These are phyloP conservation scores for Botrytis fabae DNA, from an alignment of 2,329 filamentous ascomycete species.

Conservation along the genomic window DNA sequence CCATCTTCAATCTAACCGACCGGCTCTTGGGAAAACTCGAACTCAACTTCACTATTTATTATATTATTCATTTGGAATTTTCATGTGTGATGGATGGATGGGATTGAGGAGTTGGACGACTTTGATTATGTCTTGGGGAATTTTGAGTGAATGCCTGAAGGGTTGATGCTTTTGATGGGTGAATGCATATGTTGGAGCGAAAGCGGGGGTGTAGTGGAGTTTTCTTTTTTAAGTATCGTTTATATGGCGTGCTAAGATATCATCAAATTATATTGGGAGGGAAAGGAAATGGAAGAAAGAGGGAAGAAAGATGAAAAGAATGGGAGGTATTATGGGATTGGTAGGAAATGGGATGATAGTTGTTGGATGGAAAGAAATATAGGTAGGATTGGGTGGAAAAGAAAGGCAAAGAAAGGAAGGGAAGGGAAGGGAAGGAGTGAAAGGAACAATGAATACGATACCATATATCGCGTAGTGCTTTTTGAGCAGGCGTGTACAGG, in stretches of 20 bases:
- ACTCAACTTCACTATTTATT: constrained; percentile 1
- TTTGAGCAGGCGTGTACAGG: not conserved
- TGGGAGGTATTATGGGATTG: not conserved
- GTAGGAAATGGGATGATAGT: not conserved
- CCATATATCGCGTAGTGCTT: constrained; percentile 4
- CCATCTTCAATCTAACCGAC: not conserved
- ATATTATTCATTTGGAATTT: constrained; percentile 19
- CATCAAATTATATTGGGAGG: not conserved
- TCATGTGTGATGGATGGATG: constrained; percentile 6
- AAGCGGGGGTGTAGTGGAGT: constrained; percentile 6
- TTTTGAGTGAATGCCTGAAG: not conserved
- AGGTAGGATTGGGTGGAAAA: not conserved
- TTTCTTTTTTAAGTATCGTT: not conserved
- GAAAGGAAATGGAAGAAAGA: constrained; percentile 1
- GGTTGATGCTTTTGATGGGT: not conserved
- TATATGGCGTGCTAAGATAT: constrained; percentile 12
- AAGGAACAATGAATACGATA: constrained; percentile 13
- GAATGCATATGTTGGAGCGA: constrained; percentile 2
- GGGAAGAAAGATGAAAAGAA: not conserved
- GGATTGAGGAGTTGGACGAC: constrained; percentile 2
- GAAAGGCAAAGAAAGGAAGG: not conserved
- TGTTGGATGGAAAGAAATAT: not conserved
- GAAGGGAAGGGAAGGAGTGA: not conserved
- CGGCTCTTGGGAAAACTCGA: constrained; percentile 7
- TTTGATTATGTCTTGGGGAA: constrained; percentile 10